Conservation (phyloP, 805 yeast species). For the Candida insectalens region DNA sequence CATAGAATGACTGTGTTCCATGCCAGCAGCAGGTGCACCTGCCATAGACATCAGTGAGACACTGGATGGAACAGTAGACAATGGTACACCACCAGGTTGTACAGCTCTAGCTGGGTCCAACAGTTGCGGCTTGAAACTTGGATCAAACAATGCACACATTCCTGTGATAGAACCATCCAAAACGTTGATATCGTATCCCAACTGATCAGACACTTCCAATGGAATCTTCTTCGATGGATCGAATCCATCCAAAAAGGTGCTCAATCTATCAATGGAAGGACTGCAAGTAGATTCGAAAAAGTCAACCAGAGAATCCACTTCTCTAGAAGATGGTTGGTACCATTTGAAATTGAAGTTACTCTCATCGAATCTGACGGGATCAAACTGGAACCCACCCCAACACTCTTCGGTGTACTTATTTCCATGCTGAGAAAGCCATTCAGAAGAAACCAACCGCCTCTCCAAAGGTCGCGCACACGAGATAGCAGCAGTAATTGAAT, state of each 20-base stretch:
- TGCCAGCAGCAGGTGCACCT: background rate
- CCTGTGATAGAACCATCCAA: conserved; percentile 44
- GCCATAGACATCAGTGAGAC: conserved; percentile 10
- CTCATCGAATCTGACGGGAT: conserved; percentile 34
- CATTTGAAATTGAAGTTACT: conserved; percentile 54
- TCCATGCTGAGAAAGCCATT: conserved; percentile 26
- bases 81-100: conserved; percentile 3
- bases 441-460: conserved; percentile 41
- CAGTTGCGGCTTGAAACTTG: conserved; percentile 31
- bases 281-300: conserved; percentile 42
- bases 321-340: conserved; percentile 58
- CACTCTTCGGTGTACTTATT: conserved; percentile 34
- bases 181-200: conserved; percentile 14
- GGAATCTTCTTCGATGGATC: conserved; percentile 30
- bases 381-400: conserved; percentile 73
- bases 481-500: conserved; percentile 54
- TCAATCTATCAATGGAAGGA: conserved; percentile 38
- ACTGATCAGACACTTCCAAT: conserved; percentile 16
- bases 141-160: conserved; percentile 61
- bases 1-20: background rate
- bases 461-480: conserved; percentile 54
- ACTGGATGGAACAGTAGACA: conserved; percentile 10
- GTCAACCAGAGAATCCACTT: conserved; percentile 51
- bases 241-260: conserved; percentile 37
- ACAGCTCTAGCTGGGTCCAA: conserved; percentile 2